Base-by-base conservation (phyloP, 345 rosid species). In the Lenwebbia sp. region DNA sequence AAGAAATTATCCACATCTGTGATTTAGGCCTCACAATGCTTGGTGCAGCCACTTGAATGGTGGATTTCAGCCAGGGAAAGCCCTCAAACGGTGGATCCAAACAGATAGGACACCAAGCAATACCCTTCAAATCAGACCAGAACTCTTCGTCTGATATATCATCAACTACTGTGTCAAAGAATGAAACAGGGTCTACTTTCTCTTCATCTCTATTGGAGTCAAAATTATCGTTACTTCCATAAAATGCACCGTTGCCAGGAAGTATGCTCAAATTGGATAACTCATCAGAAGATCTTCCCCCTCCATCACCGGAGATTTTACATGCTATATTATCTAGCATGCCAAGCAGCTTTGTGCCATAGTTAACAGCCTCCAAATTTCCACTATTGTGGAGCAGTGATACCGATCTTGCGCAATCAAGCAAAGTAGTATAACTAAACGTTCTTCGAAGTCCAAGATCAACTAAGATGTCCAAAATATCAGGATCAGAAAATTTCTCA, bases 31-130 rank as follows among this genome's bases (percentile, higher is more conserved):
- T 94, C 87, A 96, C 98, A 76, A 83, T 86, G 89, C 90, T 90
- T 53, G 99, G 98, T 87, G 94, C 88, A 84, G 95, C 96, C 55
- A 95, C 94, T 87, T 87, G 90, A 88, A 62, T 88, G 88, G 87
- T 86, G 70, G 94, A 90, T 86, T 92, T 93, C 87, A 95, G 90
- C 98, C 99, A 96, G 82, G 99, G 99, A 82, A 96, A 87, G 86
- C 96, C 98, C 86, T 90, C 86, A 23, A 94, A 56, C 50, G 97
- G 99, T 85, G 99, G 96, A 85, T 93, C 89, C 51, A 88, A 86
- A 87, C 90, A 91, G 88, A 94, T 88, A 86, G 99, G 99, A 91
- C 99, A 96, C 98, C 98, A 96, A 82, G 94, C 83, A 84, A 94
- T 94, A 86, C 91, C 87, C 92, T 91, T 94, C 87, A 96, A 82